Evolutionary conservation across 2,329 filamentous ascomycete species (phyloP).

Genomic region (Colletotrichum tamarilloi): DNA sequence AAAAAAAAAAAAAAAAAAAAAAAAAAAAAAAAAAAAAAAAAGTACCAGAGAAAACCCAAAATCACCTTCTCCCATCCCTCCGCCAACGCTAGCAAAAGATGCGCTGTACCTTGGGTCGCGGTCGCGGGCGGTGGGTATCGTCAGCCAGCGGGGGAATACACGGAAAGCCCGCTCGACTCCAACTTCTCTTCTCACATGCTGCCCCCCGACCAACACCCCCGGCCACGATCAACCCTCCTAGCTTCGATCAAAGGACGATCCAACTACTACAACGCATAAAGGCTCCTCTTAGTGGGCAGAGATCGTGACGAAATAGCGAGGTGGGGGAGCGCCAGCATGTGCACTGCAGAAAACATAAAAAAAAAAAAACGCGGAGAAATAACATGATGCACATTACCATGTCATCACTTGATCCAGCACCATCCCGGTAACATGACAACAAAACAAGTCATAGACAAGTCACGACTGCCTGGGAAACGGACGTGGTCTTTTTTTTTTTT

Average conservation of each 20-base stretch:
- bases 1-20: no score
- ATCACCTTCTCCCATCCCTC: not conserved
- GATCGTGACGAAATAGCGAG: constrained; percentile 10
- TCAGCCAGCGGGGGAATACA: no score
- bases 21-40: no score
- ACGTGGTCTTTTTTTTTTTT: not conserved
- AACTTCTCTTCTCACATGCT: not conserved
- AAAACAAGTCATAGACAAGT: not conserved
- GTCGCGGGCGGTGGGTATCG: no score
- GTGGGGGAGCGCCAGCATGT: not conserved
- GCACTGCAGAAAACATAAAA: not conserved
- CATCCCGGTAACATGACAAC: constrained; percentile 1
- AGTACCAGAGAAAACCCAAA: no score
- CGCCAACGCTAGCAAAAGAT: not conserved
- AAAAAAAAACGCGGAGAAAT: not conserved
- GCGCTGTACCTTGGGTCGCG: no score
- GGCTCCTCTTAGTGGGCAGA: not conserved
- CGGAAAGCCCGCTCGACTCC: no score
- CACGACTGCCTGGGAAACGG: not conserved
- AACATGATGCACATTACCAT: not conserved
- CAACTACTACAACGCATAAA: not conserved
- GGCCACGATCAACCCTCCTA: not conserved
- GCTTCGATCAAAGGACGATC: not conserved
- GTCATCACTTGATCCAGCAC: not conserved
- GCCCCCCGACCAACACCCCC: not conserved